Conservation (phyloP, 2,329 filamentous ascomycete genomes). For the Aspergillus neotritici region DNA sequence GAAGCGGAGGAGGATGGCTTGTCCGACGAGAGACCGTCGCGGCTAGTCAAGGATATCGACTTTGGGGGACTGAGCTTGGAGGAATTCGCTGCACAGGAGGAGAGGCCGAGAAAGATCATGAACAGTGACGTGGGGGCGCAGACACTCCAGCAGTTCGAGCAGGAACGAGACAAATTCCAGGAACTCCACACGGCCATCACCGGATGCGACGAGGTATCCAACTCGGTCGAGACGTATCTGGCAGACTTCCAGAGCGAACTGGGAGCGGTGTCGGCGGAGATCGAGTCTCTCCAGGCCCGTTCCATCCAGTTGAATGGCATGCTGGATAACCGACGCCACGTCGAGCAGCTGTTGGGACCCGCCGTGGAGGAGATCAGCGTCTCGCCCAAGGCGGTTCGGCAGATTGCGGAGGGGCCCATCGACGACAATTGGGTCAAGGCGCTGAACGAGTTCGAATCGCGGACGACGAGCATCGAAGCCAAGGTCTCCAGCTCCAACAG, state of each 20-base stretch:
- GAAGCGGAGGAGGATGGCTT: conserved; percentile 11
- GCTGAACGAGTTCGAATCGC: conserved; percentile 75
- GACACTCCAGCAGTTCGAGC: conserved; percentile 69
- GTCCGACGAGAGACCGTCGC: conserved; percentile 29
- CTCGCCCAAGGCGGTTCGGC: conserved; percentile 73
- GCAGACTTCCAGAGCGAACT: conserved; percentile 91
- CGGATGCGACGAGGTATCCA: conserved; percentile 87
- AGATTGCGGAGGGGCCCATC: conserved; percentile 81
- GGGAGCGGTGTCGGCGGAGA: conserved; percentile 86
- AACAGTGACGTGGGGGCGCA: conserved; percentile 46
- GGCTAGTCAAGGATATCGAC: conserved; percentile 62
- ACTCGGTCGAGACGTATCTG: conserved; percentile 87
- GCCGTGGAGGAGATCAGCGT: conserved; percentile 89
- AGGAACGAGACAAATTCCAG: conserved; percentile 77
- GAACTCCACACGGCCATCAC: conserved; percentile 82
- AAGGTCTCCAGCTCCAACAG: conserved; percentile 56
- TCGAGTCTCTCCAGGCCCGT: conserved; percentile 83
- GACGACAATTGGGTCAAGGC: conserved; percentile 85
- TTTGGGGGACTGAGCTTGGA: conserved; percentile 73
- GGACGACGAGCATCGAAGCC: conserved; percentile 65
- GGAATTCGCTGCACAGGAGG: conserved; percentile 54
- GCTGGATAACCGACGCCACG: conserved; percentile 79
- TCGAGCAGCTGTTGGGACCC: conserved; percentile 81
- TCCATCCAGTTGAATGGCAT: conserved; percentile 77
- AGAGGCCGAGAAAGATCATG: conserved; percentile 23